These are phyloP conservation scores for Ogataea chonburiensis DNA, from an alignment of 805 yeast genomes.

Conservation along the genomic window DNA sequence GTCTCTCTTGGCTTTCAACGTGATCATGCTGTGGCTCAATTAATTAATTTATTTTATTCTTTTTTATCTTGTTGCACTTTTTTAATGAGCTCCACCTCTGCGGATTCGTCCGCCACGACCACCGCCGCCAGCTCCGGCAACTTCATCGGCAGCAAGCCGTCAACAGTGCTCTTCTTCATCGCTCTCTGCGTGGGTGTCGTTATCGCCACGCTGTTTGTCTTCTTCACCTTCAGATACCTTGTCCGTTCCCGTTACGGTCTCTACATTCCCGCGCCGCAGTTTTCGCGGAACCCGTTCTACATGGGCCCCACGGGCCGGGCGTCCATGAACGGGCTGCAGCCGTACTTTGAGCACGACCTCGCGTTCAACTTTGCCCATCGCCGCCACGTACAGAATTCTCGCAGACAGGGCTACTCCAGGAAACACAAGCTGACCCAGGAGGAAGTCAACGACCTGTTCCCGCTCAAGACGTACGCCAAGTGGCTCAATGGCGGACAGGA, in stretches of 20 bases:
- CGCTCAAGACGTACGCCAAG: slow-evolving; percentile 52
- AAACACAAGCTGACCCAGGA: slow-evolving; percentile 53
- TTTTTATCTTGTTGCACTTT: slow-evolving; percentile 1
- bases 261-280: slow-evolving; percentile 39
- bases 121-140: slow-evolving; percentile 9
- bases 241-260: slow-evolving; percentile 57
- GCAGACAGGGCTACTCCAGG: slow-evolving; percentile 37
- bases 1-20: slow-evolving; percentile 36
- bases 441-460: slow-evolving; percentile 62
- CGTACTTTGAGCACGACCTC: slow-evolving; percentile 25
- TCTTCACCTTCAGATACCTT: slow-evolving; percentile 61
- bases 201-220: slow-evolving; percentile 54
- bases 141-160: slow-evolving; percentile 48
- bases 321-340: slow-evolving; percentile 27
- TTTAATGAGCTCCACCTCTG: slow-evolving; percentile 10
- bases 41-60: neutral
- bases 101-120: slow-evolving; percentile 3
- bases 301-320: slow-evolving; percentile 26
- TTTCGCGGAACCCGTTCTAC: slow-evolving; percentile 26
- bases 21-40: slow-evolving; percentile 25
- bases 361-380: slow-evolving; percentile 11
- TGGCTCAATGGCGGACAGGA: slow-evolving; percentile 66
- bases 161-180: slow-evolving; percentile 61
- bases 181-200: slow-evolving; percentile 62
- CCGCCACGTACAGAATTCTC: slow-evolving; percentile 7